Conservation (phyloP, 345 rosid species). For the Moricandia arvensis region DNA sequence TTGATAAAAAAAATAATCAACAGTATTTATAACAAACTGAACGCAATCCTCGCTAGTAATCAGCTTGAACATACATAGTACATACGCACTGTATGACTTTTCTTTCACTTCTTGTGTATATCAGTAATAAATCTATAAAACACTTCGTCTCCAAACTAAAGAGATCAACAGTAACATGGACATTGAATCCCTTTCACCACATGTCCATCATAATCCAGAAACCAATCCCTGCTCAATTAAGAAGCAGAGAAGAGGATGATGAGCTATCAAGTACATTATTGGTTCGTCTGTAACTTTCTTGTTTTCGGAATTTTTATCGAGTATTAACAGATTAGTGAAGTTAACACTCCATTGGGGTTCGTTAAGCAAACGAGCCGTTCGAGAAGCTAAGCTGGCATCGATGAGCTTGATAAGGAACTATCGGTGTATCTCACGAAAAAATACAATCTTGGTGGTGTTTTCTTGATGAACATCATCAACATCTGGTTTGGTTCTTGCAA, state of each 20-base stretch:
- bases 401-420: constrained; percentile 61
- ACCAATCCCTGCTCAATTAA: not conserved
- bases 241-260: constrained; percentile 46
- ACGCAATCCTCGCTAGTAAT: constrained; percentile 24
- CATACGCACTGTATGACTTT: constrained; percentile 17
- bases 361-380: constrained; percentile 62
- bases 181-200: constrained; percentile 15
- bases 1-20: not conserved
- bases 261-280: constrained; percentile 46
- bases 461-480: constrained; percentile 51
- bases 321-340: not conserved
- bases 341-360: not conserved
- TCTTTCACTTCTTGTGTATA: not conserved
- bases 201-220: constrained; percentile 11
- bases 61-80: constrained; percentile 16
- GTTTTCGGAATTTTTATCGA: not conserved
- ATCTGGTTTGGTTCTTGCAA: constrained; percentile 66
- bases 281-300: constrained; percentile 29
- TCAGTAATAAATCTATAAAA: not conserved
- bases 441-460: constrained; percentile 60
- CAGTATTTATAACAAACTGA: constrained; percentile 25
- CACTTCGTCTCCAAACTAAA: not conserved
- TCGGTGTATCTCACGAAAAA: constrained; percentile 49
- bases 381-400: constrained; percentile 77
- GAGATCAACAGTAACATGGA: constrained; percentile 21